A percentile compares a stretch with the other conserved stretches of the same genome.
phyloP scores from a whole-genome alignment of 306 rosid species.

The Lablab purpureus region DNA sequence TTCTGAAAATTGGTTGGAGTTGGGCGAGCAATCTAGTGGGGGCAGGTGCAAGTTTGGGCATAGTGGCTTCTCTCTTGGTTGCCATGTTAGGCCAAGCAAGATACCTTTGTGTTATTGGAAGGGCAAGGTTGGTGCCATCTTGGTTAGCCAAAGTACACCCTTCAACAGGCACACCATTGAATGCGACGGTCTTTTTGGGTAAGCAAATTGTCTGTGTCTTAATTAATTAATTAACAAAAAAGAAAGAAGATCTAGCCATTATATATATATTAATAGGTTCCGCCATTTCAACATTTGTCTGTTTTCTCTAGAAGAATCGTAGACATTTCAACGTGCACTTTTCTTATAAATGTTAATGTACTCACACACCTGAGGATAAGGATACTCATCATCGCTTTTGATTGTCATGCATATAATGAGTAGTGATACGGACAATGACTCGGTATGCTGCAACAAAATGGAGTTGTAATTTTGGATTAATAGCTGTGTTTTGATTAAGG shows the following conservation, averaged over 20 bases:
- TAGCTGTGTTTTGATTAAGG: background rate
- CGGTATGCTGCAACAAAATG: background rate
- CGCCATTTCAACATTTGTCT: background rate
- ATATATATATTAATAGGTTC: background rate
- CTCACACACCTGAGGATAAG: background rate
- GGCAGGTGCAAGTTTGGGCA: slow-evolving; percentile 77
- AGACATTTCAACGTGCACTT: slow-evolving; percentile 3
- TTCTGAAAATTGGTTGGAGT: slow-evolving; percentile 73
- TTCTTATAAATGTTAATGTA: background rate
- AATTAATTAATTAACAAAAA: slow-evolving; percentile 1
- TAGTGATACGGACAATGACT: background rate
- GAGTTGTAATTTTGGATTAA: background rate
- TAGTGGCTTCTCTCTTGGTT: slow-evolving; percentile 85
- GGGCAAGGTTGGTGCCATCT: slow-evolving; percentile 83
- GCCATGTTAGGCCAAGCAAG: slow-evolving; percentile 98
- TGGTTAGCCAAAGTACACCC: slow-evolving; percentile 97
- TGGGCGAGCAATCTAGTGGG: slow-evolving; percentile 94
- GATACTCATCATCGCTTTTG: background rate
- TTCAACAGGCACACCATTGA: slow-evolving; percentile 87
- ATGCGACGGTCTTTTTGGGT: slow-evolving; percentile 88
- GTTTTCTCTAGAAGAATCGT: slow-evolving; percentile 4
- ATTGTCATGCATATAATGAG: background rate
- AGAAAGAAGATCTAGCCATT: background rate
- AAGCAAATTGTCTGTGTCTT: slow-evolving; percentile 27
- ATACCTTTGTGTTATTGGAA: slow-evolving; percentile 93